Evolutionary conservation across 202 grass and related monocot genomes (phyloP), one percentile per base, ranked within the genome.

Genomic region (Zoysia matrella): DNA sequence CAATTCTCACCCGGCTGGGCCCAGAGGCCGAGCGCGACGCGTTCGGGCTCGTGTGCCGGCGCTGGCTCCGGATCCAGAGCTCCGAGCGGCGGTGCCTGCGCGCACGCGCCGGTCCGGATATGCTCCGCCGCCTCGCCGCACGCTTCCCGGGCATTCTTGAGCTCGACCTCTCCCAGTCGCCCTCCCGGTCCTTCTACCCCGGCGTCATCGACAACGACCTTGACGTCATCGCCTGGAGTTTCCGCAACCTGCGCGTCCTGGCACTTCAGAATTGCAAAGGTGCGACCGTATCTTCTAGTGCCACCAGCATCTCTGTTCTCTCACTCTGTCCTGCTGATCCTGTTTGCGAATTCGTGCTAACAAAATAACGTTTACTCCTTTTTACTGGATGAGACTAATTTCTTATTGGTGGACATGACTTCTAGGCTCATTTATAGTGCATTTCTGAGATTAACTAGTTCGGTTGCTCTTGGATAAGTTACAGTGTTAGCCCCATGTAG

Each of bases 1-100:
- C 86, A 49, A 87, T 98, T 71, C 86, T 98, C 4, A 73, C 61
- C 11, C 85, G 83, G 72, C 78, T 97, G 48, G 77, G 84, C 18
- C 76, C 74, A 13, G 88, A 89, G 76, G 80, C 66, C 30, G 95
- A 98, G 76, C 91, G 88, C 40, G 90, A 98, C 56, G 80, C 73
- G 43, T 98, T 95, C 73, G 86, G 90, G 5, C 90, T 98, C 60
- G 92, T 98, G 6, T 95, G 95, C 92, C 90, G 85, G 73, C 86
- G 95, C 14, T 98, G 92, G 95, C 89, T 90, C 60, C 86, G 85
- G 86, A 85, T 98, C 56, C 90, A 98, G 88, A 95, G 92, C 80
- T 87, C 85, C 58, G 90, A 89, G 60, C 86, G 95, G 6, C 86
- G 64, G 18, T 85, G 82, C 82, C 88, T 98, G 79, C 85, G 90